Conservation (phyloP, 2,329 filamentous ascomycete species). For the Xylariaceae sp. region DNA sequence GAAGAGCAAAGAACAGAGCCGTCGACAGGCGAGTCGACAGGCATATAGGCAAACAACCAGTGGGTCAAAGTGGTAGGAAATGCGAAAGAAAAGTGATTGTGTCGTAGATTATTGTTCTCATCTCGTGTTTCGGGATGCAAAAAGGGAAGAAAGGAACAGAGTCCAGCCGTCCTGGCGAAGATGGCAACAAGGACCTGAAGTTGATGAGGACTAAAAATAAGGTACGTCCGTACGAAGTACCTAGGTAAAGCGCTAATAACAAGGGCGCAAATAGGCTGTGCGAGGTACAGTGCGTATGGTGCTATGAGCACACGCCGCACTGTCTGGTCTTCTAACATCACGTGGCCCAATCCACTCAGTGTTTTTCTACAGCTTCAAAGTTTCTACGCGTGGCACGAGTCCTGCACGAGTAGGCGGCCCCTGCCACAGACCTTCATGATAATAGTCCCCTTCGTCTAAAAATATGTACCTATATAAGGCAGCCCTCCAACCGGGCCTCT, state of each 20-base stretch:
- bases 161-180: conserved; percentile 3
- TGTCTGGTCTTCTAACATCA: no score
- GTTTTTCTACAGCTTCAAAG: no score
- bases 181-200: neutral
- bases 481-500: no score
- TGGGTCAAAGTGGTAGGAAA: conserved; percentile 5
- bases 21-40: conserved; percentile 5
- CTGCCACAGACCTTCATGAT: no score
- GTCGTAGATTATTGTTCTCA: conserved; percentile 2
- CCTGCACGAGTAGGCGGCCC: no score
- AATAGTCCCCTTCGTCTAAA: no score
- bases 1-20: conserved; percentile 17
- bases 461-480: no score
- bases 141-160: neutral
- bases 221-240: neutral
- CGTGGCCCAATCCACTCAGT: no score
- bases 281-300: no score
- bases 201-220: neutral
- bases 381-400: no score
- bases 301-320: no score
- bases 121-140: conserved; percentile 1
- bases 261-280: no score
- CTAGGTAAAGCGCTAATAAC: neutral
- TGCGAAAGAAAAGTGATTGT: conserved; percentile 2
- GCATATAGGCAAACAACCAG: conserved; percentile 1